Conservation (phyloP, 2,329 filamentous ascomycete species). For the Diaporthe velutina region DNA sequence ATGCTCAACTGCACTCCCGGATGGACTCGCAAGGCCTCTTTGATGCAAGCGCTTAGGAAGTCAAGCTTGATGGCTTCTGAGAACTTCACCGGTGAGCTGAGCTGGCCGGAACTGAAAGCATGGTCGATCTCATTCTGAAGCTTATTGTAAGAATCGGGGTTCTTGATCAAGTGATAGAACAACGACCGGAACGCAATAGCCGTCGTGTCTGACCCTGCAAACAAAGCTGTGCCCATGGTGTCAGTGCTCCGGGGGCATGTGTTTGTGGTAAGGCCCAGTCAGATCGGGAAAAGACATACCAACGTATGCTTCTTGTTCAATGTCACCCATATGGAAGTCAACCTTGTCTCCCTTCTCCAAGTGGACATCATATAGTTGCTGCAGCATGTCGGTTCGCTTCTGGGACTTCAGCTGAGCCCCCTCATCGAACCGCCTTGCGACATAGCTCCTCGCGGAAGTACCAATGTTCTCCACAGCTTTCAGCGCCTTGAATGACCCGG, state of each 20-base stretch:
- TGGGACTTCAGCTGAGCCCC: slow-evolving; percentile 22
- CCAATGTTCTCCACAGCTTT: slow-evolving; percentile 39
- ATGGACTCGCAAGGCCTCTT: slow-evolving; percentile 58
- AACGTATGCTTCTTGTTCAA: slow-evolving; percentile 41
- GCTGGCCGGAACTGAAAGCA: slow-evolving; percentile 33
- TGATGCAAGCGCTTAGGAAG: slow-evolving; percentile 57
- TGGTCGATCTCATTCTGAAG: slow-evolving; percentile 39
- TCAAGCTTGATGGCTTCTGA: slow-evolving; percentile 41
- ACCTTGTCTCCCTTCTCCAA: slow-evolving; percentile 40
- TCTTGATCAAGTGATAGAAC: slow-evolving; percentile 39
- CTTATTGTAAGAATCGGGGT: slow-evolving; percentile 34
- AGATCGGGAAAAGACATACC: neutral
- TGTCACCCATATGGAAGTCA: slow-evolving; percentile 41
- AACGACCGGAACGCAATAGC: slow-evolving; percentile 13
- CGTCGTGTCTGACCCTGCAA: slow-evolving; percentile 40
- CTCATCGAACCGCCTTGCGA: slow-evolving; percentile 36
- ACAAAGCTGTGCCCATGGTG: slow-evolving; percentile 31
- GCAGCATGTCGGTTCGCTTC: slow-evolving; percentile 38
- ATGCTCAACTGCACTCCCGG: slow-evolving; percentile 55
- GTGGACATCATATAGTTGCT: slow-evolving; percentile 40
- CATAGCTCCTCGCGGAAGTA: slow-evolving; percentile 35
- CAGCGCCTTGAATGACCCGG: slow-evolving; percentile 39
- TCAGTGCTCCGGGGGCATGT: neutral
- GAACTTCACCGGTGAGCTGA: slow-evolving; percentile 38
- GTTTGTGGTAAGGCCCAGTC: too few relatives aligned